Evolutionary conservation across 148 eudicot species (phyloP).

Genomic region (Cornus suecica): DNA sequence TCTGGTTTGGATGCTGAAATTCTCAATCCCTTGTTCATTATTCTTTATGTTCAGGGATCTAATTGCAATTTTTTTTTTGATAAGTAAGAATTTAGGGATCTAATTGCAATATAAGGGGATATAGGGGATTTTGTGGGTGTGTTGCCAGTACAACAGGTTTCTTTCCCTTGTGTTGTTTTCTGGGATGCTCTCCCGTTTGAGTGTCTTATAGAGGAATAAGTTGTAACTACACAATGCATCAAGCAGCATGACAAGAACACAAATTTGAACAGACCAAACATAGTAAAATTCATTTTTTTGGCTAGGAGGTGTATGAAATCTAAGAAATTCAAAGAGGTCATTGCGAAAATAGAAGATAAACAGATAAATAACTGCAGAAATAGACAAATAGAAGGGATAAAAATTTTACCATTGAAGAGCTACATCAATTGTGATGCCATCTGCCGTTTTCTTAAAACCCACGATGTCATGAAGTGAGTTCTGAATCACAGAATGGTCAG

Average conservation of each 20-base stretch:
- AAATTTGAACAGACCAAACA: slow-evolving; percentile 3
- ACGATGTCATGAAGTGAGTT: slow-evolving; percentile 85
- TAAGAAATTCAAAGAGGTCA: background rate
- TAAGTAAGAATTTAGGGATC: too few species aligned
- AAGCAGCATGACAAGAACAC: background rate
- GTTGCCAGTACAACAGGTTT: too few species aligned
- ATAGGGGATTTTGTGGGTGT: too few species aligned
- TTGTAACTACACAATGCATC: background rate
- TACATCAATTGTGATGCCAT: slow-evolving; percentile 71
- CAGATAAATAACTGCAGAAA: background rate
- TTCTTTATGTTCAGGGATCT: too few species aligned
- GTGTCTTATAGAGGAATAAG: background rate
- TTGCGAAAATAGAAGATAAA: background rate
- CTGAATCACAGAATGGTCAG: slow-evolving; percentile 42
- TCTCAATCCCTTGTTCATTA: too few species aligned
- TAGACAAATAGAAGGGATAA: slow-evolving; percentile 5
- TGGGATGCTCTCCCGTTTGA: too few species aligned
- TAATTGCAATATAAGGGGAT: too few species aligned
- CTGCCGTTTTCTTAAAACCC: slow-evolving; percentile 68
- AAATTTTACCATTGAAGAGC: slow-evolving; percentile 83
- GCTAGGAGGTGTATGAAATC: background rate
- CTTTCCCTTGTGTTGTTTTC: too few species aligned
- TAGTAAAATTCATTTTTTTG: background rate
- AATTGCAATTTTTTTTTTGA: too few species aligned
- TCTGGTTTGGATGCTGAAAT: too few species aligned